phyloP scores from a whole-genome alignment of 1,139 yeast genomes.

The Debaryomyces sp. region DNA sequence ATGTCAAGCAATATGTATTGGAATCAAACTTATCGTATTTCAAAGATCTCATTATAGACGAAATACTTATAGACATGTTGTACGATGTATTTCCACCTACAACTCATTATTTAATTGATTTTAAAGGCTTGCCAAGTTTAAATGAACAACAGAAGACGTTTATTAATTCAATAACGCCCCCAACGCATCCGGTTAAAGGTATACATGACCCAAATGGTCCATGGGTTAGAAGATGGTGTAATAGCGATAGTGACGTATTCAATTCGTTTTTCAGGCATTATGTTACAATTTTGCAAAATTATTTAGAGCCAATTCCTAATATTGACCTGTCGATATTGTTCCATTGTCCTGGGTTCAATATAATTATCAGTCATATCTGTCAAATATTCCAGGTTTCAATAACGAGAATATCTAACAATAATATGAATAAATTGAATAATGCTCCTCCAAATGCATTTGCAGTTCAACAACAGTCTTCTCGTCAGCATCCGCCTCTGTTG shows the following conservation, averaged over 20 bases:
- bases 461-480: background rate
- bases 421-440: conserved; percentile 1
- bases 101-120: conserved; percentile 41
- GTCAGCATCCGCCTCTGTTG: conserved; percentile 10
- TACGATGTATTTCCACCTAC: conserved; percentile 37
- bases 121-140: conserved; percentile 30
- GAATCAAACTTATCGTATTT: conserved; percentile 15
- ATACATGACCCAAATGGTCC: conserved; percentile 63
- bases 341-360: conserved; percentile 38
- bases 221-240: conserved; percentile 63
- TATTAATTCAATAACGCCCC: conserved; percentile 49
- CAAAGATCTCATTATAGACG: background rate
- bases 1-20: conserved; percentile 49
- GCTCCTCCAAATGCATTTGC: conserved; percentile 4
- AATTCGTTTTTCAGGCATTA: conserved; percentile 78
- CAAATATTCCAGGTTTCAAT: conserved; percentile 42
- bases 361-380: conserved; percentile 40
- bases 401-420: conserved; percentile 27
- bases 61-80: conserved; percentile 11
- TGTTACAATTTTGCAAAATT: conserved; percentile 20
- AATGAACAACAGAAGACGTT: conserved; percentile 27
- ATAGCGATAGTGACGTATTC: conserved; percentile 65
- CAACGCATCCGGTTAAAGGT: conserved; percentile 56
- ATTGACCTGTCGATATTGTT: conserved; percentile 13
- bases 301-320: conserved; percentile 8